A percentile compares a stretch with the other conserved stretches of the same genome.
These are phyloP conservation scores for Sphagnum contortum DNA, from an alignment of 225 moss, liverwort and hornwort genomes.

Conservation along the genomic window DNA sequence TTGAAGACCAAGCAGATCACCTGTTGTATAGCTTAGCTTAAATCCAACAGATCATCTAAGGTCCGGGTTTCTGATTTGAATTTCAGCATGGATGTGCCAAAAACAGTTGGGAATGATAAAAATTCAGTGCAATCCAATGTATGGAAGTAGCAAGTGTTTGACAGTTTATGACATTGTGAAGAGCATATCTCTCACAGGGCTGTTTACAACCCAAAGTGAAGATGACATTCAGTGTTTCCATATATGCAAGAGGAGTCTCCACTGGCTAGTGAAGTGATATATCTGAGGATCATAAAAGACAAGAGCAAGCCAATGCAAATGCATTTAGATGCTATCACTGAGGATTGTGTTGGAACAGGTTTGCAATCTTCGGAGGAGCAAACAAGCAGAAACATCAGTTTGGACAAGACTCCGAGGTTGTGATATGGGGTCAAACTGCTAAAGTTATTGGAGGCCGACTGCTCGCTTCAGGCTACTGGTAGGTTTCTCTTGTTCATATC, in stretches of 20 bases:
- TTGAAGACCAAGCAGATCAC: no score
- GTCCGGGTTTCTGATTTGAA: no score
- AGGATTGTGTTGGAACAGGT: slow-evolving; percentile 35
- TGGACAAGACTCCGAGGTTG: slow-evolving; percentile 70
- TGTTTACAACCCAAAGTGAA: no score
- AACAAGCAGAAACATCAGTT: slow-evolving; percentile 93
- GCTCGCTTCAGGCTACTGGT: slow-evolving; percentile 92
- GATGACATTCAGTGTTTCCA: no score
- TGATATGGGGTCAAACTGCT: slow-evolving; percentile 79
- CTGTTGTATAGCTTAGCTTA: no score
- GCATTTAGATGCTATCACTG: slow-evolving; percentile 3
- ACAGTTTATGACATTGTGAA: no score
- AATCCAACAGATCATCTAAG: no score
- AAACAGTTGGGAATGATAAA: no score
- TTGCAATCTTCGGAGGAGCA: slow-evolving; percentile 75
- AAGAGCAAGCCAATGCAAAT: background rate
- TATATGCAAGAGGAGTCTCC: background rate
- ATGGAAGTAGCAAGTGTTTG: no score
- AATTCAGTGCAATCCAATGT: no score
- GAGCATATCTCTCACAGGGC: no score
- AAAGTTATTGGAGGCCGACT: slow-evolving; percentile 70
- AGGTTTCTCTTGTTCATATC: slow-evolving; percentile 8
- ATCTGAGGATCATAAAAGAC: background rate
- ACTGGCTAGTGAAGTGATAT: background rate
- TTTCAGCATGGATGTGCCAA: no score